These are phyloP conservation scores for Colletotrichum brevisporum DNA, from an alignment of 2,329 filamentous ascomycete species.

Conservation along the genomic window DNA sequence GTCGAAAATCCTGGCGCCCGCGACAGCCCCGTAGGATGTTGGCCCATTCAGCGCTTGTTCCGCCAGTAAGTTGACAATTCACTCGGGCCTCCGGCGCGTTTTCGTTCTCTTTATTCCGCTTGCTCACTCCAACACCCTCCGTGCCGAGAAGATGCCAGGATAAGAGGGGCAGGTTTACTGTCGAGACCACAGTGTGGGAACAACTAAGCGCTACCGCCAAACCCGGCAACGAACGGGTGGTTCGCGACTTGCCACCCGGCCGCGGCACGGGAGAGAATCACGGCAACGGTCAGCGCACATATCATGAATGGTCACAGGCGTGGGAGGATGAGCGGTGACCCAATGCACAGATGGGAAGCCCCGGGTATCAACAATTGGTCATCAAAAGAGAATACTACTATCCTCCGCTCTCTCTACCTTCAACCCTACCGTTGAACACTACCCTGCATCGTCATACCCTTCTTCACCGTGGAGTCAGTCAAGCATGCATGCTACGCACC, in stretches of 20 bases:
- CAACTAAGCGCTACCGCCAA: constrained; percentile 40
- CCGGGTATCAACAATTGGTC: too few species aligned
- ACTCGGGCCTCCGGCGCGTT: background rate
- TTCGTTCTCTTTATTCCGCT: background rate
- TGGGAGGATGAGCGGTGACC: constrained; percentile 21
- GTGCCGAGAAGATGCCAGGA: constrained; percentile 69
- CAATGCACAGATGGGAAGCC: background rate
- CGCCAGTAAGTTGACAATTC: constrained; percentile 62
- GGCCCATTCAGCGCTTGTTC: constrained; percentile 71
- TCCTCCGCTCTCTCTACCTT: background rate
- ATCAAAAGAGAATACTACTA: background rate
- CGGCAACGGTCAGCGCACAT: background rate
- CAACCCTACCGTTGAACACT: background rate
- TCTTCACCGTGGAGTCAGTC: too few species aligned
- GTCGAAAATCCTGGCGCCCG: constrained; percentile 62
- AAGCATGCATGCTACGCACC: too few species aligned
- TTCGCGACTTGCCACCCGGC: background rate
- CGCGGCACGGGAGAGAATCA: background rate
- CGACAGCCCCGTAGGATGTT: constrained; percentile 67
- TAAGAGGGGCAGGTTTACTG: constrained; percentile 68
- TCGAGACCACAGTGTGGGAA: constrained; percentile 77
- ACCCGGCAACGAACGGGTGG: background rate
- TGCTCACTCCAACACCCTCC: background rate
- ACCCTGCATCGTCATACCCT: too few species aligned
- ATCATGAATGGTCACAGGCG: constrained; percentile 33